Conservation (phyloP, 2,329 filamentous ascomycete genomes). For the Nothophaeocryptopus gaeumannii region DNA sequence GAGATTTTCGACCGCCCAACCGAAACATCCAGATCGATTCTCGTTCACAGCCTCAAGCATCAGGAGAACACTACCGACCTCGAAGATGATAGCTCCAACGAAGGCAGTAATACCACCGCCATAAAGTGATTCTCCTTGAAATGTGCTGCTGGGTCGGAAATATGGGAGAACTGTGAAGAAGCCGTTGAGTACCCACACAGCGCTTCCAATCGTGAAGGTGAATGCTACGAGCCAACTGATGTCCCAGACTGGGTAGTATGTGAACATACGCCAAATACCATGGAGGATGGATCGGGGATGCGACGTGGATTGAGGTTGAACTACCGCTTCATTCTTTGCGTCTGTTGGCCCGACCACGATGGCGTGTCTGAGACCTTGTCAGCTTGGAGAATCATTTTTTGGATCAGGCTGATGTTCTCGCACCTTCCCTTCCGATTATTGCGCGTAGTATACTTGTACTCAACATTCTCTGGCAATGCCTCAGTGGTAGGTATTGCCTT, state of each 20-base stretch:
- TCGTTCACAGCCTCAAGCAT: conserved; percentile 69
- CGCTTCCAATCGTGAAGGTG: conserved; percentile 52
- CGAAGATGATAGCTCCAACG: conserved; percentile 67
- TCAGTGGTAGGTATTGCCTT: too few relatives aligned
- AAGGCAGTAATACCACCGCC: conserved; percentile 63
- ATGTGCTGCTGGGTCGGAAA: conserved; percentile 45
- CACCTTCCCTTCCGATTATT: conserved; percentile 42
- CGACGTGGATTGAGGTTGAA: not conserved
- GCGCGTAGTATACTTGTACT: conserved; percentile 41
- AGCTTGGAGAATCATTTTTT: too few relatives aligned
- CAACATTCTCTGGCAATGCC: conserved; percentile 13
- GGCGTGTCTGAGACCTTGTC: not conserved
- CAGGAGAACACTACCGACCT: conserved; percentile 58
- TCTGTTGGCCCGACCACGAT: not conserved
- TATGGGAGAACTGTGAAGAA: conserved; percentile 63
- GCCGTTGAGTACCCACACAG: conserved; percentile 50
- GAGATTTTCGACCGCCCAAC: conserved; percentile 57
- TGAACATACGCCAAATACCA: conserved; percentile 52
- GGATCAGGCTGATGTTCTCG: too few relatives aligned
- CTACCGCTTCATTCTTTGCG: not conserved
- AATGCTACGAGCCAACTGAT: conserved; percentile 44
- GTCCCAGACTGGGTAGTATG: conserved; percentile 15
- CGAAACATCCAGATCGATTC: conserved; percentile 63
- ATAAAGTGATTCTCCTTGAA: conserved; percentile 51
- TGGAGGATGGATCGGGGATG: too few relatives aligned